phyloP scores from a whole-genome alignment of 495 filamentous ascomycete genomes.

The Thermothielavioides terrestris region DNA sequence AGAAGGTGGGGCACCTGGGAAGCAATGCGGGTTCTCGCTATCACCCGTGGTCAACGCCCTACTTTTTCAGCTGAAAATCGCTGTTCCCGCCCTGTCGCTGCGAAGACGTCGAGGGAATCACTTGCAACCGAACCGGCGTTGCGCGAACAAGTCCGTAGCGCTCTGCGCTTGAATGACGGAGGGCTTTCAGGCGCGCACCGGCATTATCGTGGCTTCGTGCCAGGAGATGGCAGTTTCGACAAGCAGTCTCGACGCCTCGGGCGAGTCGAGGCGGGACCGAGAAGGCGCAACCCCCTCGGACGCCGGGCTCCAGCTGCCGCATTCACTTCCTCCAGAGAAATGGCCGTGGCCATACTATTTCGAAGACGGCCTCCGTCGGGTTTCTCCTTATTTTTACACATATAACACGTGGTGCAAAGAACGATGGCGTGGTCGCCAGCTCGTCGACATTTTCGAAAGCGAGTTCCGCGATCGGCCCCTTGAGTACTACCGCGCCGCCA shows the following conservation, averaged over 20 bases:
- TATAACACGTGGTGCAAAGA: slow-evolving; percentile 92
- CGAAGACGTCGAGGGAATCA: background rate
- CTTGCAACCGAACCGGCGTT: no score
- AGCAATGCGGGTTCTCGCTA: background rate
- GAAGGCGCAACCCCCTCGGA: background rate
- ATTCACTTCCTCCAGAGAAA: slow-evolving; percentile 47
- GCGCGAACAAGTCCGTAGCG: background rate
- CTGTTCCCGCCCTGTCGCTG: background rate
- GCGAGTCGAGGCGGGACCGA: background rate
- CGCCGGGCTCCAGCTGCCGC: background rate
- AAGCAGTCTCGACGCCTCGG: background rate
- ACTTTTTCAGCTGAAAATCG: background rate
- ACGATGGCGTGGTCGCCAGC: slow-evolving; percentile 66
- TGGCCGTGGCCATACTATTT: slow-evolving; percentile 69
- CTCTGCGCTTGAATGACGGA: no score
- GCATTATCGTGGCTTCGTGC: background rate
- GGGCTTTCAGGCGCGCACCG: no score
- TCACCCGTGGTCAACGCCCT: background rate
- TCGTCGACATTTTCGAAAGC: slow-evolving; percentile 71
- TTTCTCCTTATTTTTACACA: slow-evolving; percentile 84
- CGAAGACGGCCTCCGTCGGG: slow-evolving; percentile 69
- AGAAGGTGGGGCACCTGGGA: background rate
- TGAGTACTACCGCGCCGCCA: slow-evolving; percentile 82
- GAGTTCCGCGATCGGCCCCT: slow-evolving; percentile 82
- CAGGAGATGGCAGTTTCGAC: slow-evolving; percentile 2